phyloP scores from a whole-genome alignment of 108 stramenopile genomes.

The Nitzschia sp. region DNA sequence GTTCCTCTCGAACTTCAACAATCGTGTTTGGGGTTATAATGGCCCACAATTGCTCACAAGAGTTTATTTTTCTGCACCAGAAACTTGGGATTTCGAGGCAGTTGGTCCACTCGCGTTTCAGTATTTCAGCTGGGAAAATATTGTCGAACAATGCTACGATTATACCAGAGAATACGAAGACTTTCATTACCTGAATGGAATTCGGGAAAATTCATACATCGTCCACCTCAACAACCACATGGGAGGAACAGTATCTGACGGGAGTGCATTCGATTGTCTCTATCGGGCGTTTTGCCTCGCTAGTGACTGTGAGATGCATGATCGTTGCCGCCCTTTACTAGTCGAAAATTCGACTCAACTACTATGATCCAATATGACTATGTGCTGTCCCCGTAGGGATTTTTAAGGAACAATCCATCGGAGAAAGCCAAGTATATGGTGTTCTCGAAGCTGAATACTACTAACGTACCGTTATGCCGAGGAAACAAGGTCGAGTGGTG shows the following conservation, averaged over 20 bases:
- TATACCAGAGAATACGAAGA: not conserved
- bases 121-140: not conserved
- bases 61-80: not conserved
- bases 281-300: not conserved
- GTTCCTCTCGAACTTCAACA: not conserved
- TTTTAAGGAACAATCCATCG: too few relatives aligned
- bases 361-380: not conserved
- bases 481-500: constrained; percentile 67
- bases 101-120: not conserved
- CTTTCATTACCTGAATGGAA: not conserved
- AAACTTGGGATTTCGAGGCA: not conserved
- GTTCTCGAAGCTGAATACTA: constrained; percentile 69
- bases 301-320: too few relatives aligned
- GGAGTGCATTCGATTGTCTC: not conserved
- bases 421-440: constrained; percentile 89
- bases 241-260: not conserved
- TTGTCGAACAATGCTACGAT: not conserved
- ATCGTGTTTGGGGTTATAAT: not conserved
- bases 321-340: too few relatives aligned
- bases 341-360: not conserved
- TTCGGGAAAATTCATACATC: not conserved
- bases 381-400: not conserved
- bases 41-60: not conserved
- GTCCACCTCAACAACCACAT: not conserved
- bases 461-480: constrained; percentile 66